phyloP scores from a whole-genome alignment of 2,329 filamentous ascomycete species.

The Chaetomium globosum region DNA sequence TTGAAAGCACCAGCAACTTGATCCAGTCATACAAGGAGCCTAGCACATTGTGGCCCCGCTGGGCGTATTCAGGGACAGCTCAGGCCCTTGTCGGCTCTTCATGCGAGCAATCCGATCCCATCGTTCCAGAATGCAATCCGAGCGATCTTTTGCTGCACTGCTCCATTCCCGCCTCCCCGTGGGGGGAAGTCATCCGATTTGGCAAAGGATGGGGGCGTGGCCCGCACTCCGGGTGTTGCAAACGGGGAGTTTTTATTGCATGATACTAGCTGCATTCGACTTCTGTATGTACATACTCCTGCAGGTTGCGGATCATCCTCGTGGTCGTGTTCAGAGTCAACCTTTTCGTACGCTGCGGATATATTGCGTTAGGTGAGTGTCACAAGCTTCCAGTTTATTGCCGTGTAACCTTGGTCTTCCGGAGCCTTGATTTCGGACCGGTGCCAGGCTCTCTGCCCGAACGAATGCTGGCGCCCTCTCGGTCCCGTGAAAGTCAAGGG shows the following conservation, averaged over 20 bases:
- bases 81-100: neutral
- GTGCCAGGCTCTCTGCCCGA: neutral
- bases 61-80: neutral
- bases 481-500: neutral
- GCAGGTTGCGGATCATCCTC: neutral
- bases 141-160: neutral
- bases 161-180: neutral
- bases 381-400: slow-evolving; percentile 5
- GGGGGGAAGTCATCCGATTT: slow-evolving; percentile 29
- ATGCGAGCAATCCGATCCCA: slow-evolving; percentile 21
- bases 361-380: slow-evolving; percentile 5
- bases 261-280: neutral
- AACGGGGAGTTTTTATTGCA: slow-evolving; percentile 4
- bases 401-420: slow-evolving; percentile 5
- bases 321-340: slow-evolving; percentile 1
- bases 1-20: neutral
- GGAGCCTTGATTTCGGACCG: slow-evolving; percentile 13
- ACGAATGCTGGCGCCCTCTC: neutral
- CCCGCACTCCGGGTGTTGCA: neutral
- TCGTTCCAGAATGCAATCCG: neutral
- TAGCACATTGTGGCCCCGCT: neutral
- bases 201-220: neutral
- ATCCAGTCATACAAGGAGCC: neutral
- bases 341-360: slow-evolving; percentile 6
- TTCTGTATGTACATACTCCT: neutral